A percentile compares a stretch with the other conserved stretches of the same genome.
phyloP scores from a whole-genome alignment of 2,329 filamentous ascomycete genomes.

The Penicillium frequentans region DNA sequence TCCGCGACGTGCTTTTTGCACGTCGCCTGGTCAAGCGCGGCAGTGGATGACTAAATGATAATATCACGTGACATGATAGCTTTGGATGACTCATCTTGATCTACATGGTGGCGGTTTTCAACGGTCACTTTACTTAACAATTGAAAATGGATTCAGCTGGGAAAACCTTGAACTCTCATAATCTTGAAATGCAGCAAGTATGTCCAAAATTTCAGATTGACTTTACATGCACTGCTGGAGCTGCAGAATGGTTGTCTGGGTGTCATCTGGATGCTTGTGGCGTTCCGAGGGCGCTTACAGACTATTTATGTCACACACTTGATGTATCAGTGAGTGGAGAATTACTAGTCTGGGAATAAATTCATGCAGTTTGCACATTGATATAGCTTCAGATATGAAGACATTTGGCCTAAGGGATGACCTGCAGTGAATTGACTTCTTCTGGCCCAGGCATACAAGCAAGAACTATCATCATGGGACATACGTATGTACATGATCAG shows the following conservation, averaged over 20 bases:
- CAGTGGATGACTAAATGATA: conserved; percentile 19
- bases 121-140: background rate
- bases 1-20: conserved; percentile 20
- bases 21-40: conserved; percentile 19
- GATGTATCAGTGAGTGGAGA: conserved; percentile 10
- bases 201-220: background rate
- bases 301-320: conserved; percentile 20
- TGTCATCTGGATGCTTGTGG: conserved; percentile 7
- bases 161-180: background rate
- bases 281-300: conserved; percentile 18
- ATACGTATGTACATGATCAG: background rate
- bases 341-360: background rate
- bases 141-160: no score
- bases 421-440: background rate
- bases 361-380: background rate
- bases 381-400: background rate
- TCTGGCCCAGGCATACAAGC: background rate
- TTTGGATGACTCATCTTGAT: background rate
- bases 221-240: background rate
- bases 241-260: background rate
- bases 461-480: background rate
- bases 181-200: background rate
- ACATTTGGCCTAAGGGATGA: no score
- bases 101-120: background rate
- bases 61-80: background rate